Evolutionary conservation across 768 basidiomycete species (phyloP), one percentile per base, ranked within the genome.

Genomic region (Saitozyma sp.): DNA sequence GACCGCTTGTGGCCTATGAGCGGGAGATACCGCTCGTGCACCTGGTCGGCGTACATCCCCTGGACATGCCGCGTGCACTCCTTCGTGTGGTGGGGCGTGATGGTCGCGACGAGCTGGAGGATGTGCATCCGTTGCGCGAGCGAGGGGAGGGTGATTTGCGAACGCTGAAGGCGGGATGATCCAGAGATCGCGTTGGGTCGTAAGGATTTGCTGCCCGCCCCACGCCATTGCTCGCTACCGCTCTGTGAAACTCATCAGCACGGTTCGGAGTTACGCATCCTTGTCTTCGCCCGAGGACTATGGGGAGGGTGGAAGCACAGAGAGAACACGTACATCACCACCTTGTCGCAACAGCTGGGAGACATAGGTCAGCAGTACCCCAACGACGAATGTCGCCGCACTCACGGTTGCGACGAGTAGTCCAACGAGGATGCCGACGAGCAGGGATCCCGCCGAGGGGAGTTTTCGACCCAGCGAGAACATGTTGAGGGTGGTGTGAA

Each of bases 71-170:
- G 86, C 8, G 90, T 91, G 81, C 94, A 98, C 80, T 94, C 89
- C 61, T 88, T 88, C 17, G 96, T 98, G 78, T 98, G 89, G 75
- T 96, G 92, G 0, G 92, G 87, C 0, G 92, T 87, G 52, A 99
- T 85, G 5, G 89, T 88, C 38, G 89, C 89, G 59, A 99, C 84
- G 56, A 97, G 85, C 59, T 92, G 87, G 42, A 98, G 85, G 11
- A 98, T 87, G 20, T 93, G 88, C 37, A 83, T 83, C 13, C 96
- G 88, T 79, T 98, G 92, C 50, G 89, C 87, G 11, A 88, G 77
- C 0, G 89, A 90, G 0, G 95, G 95, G 1, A 90, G 83, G 17
- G 75, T 71, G 42, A 76, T 70, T 63, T 74, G 72, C 0, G 68
- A 66, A 37, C 75, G 70, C 39, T 66, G 65, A 19, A 74, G 57